Evolutionary conservation across 208 protist genomes (phyloP), one percentile per base, ranked within the genome.

Genomic region (Herpetomonas muscarum): DNA sequence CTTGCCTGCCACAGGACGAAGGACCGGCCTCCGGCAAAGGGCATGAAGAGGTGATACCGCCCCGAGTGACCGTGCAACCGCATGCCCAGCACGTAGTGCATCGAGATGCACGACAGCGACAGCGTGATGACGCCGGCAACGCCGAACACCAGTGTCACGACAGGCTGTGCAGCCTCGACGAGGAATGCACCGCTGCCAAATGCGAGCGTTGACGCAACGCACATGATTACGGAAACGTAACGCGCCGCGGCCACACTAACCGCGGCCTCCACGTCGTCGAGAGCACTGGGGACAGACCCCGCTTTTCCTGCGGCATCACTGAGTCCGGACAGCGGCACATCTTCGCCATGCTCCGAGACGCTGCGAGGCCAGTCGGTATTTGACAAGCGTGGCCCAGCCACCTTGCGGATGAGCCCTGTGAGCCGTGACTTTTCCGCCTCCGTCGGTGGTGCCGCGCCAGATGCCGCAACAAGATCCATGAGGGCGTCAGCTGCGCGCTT

Each of bases 1-100:
- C 70, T n/a, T 1, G 63, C 39, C 55, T 92, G 85, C 19, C 73
- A 54, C 13, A 70, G 34, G 1, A 89, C 72, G 67, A 89, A 92
- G 1, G 32, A 54, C 1, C 61, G 32, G 5, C 85, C 85, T 31
- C 81, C 86, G 1, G 56, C 67, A 51, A 90, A 90, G 2, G 86
- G 81, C 83, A 90, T 93, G 67, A 87, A 86, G 55, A 74, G 73
- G 10, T 52, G 62, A 55, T 85, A 90, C 17, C 45, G 29, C 3
- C 67, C 68, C 1, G 72, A 76, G 22, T 48, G 63, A 19, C 61
- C 50, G 57, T 92, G 81, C 52, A 87, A 42, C 32, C 71, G 74
- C 2, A 45, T 66, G 24, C 85, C 85, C 54, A 86, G 87, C 7
- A 86, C 55, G 51, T 61, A 74, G 32, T 92, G 85, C 30, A 81